Evolutionary conservation across 768 basidiomycete species (phyloP), one percentile per base, ranked within the genome.

Genomic region (Rhodotorula toruloides): DNA sequence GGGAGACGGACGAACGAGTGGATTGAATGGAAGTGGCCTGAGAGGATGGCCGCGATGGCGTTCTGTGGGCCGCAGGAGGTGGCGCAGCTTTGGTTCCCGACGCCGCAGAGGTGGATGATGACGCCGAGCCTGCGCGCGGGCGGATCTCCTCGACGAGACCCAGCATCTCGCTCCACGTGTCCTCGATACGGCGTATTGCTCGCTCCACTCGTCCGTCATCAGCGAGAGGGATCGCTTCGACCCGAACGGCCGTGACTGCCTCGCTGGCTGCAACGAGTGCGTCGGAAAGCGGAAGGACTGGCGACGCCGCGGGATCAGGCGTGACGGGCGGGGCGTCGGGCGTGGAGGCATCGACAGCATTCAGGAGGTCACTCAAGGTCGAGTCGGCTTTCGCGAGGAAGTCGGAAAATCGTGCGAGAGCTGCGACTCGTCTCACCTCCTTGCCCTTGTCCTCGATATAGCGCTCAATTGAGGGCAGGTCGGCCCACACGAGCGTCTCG

Each of bases 311-410:
- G 68, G 84, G 84, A 22, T 80, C 77, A 31, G 85, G 84, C 8
- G 83, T 80, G 39, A 86, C 75, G 4, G 82, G 77, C 9, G 82
- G 80, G 34, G 79, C 75, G 9, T 86, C 86, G 8, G 72, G 67
- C 5, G 58, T 46, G 5, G 83, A 81, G 14, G 90, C 89, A 75
- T 93, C 90, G 59, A 91, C 81, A 73, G 91, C 88, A 73, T 91
- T 88, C 52, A 93, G 79, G 9, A 92, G 80, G 76, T 91, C 89
- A 72, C 90, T 92, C 49, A 91, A 80, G 29, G 85, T 84, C n/a
- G 81, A 79, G 75, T 93, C 90, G 71, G 88, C 90, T 27, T 76
- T 74, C 34, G 80, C 80, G 14, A 87, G 76, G 42, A 79, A 74
- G 29, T 80, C 77, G 10, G 80, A 77, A 54, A 91, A 78, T n/a